These are phyloP conservation scores for Spatholobus suberectus DNA, from an alignment of 306 rosid genomes.

Conservation along the genomic window DNA sequence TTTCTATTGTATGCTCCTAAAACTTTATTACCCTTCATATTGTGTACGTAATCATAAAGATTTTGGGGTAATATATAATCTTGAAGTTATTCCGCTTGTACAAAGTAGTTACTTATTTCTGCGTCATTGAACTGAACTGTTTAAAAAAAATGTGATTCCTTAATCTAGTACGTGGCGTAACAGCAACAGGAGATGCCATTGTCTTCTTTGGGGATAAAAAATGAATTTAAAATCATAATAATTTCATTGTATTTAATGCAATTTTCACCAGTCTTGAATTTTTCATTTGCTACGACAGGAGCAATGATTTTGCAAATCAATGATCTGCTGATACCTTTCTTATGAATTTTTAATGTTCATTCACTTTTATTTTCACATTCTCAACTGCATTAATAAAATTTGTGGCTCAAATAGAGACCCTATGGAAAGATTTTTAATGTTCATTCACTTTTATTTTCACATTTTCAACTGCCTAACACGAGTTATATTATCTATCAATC, in stretches of 20 bases:
- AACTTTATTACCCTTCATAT: constrained; percentile 21
- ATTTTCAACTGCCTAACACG: background rate
- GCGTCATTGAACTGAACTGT: background rate
- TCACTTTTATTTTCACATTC: background rate
- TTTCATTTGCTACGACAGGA: background rate
- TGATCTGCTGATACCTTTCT: background rate
- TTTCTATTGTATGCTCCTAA: background rate
- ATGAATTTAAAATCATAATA: background rate
- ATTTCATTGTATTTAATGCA: background rate
- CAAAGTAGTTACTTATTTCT: background rate
- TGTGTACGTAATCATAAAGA: background rate
- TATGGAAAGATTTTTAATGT: background rate
- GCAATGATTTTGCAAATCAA: background rate
- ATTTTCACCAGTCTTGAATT: background rate
- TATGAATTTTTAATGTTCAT: background rate
- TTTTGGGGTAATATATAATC: background rate
- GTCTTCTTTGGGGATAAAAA: background rate
- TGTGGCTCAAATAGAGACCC: background rate
- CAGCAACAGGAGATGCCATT: background rate
- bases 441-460: background rate
- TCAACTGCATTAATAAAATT: background rate
- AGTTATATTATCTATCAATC: background rate
- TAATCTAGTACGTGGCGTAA: background rate
- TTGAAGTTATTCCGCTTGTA: background rate
- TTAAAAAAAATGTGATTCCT: background rate